Evolutionary conservation across 1,284 basidiomycete species (phyloP).

Genomic region (Sphaerobolus stellatus): DNA sequence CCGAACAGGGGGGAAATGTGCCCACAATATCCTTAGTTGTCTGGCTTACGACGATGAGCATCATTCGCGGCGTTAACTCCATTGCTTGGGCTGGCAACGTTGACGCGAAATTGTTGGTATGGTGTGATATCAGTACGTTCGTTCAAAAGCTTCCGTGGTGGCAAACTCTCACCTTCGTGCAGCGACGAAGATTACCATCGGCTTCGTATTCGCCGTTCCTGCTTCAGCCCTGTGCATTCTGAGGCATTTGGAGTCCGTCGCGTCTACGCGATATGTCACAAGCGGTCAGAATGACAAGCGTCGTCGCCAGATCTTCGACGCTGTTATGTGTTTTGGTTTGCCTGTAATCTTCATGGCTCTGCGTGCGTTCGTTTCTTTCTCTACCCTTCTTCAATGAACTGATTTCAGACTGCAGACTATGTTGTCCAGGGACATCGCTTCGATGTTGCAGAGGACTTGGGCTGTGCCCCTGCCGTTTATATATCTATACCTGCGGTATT

Average conservation of each 20-base stretch:
- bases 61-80: conserved; percentile 55
- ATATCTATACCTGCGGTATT: conserved; percentile 50
- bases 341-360: conserved; percentile 57
- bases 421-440: conserved; percentile 70
- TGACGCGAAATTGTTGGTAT: conserved; percentile 46
- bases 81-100: conserved; percentile 56
- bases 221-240: conserved; percentile 52
- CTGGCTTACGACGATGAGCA: conserved; percentile 55
- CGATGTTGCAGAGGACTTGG: conserved; percentile 60
- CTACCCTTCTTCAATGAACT: not conserved
- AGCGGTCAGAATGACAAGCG: conserved; percentile 36
- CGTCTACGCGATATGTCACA: conserved; percentile 27
- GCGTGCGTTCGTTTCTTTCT: conserved; percentile 43
- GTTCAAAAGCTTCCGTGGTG: not conserved
- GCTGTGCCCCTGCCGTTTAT: conserved; percentile 61
- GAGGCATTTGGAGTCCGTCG: conserved; percentile 27
- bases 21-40: conserved; percentile 51
- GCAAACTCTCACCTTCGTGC: conserved; percentile 2
- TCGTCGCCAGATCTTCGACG: conserved; percentile 45
- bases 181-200: conserved; percentile 46
- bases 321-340: conserved; percentile 50
- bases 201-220: conserved; percentile 51
- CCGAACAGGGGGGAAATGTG: conserved; percentile 52
- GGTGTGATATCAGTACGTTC: conserved; percentile 67
- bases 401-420: conserved; percentile 42